Evolutionary conservation across 176 grass and related monocot genomes (phyloP), one percentile per base, ranked within the genome.

Genomic region (Rhynchospora pubera): DNA sequence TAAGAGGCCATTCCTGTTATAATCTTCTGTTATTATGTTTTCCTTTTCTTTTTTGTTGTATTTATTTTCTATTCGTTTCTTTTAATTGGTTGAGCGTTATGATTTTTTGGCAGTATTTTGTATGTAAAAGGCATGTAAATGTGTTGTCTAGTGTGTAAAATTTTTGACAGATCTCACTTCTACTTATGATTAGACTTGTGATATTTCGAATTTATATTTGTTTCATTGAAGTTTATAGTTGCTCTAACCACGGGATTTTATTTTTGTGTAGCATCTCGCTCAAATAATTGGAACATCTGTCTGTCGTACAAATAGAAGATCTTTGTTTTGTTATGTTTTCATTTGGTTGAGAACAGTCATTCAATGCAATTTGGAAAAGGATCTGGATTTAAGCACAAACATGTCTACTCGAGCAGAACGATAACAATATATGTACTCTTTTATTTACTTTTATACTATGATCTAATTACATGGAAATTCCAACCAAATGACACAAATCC

Each of bases 21-120:
- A 23, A 28, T 18, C 28, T 39, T 79, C 42, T 62, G n/a, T 58
- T 63, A 45, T 62, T 47, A 63, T 63, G n/a, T 79, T 14, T 44
- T 47, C 3, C 11, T 77, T 77, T 46, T 24, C 10, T 7, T 78
- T 32, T 5, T 55, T 78, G 5, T 78, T 58, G 6, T 9, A 52
- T 45, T 78, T 26, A 16, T 30, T 28, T 80, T 16, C 7, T 50
- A 19, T 51, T 6, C 6, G 26, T 64, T 45, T 48, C 46, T 52
- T 80, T 26, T 62, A 24, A 43, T 62, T 61, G 30, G 14, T 63
- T 32, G 26, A 55, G 60, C 28, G 13, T 67, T 8, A 82, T 65
- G 43, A 18, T 82, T 62, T 47, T 62, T 73, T 51, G 45, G 14
- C 64, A 60, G 79, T 63, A 81, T 15, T 13, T 13, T 81, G 79